Evolutionary conservation across 441 rosid genomes (phyloP).

Genomic region (Aleurites moluccanus): DNA sequence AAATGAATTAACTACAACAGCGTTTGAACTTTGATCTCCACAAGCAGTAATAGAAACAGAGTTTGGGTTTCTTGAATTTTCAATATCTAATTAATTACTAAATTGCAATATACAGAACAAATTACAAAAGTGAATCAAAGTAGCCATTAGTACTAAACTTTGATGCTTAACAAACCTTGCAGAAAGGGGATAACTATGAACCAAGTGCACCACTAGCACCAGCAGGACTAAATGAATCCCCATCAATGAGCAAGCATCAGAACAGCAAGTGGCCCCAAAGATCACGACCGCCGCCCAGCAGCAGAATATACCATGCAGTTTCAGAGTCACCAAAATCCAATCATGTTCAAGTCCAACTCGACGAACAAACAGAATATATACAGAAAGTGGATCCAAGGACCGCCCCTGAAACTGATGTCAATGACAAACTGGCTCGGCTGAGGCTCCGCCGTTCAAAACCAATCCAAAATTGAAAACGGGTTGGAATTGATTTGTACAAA

Average conservation of each 20-base stretch:
- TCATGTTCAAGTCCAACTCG: conserved; percentile 23
- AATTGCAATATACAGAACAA: too few species aligned
- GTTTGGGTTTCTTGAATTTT: too few species aligned
- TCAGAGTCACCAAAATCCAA: conserved; percentile 34
- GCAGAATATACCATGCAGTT: conserved; percentile 29
- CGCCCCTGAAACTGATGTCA: conserved; percentile 10
- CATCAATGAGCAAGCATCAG: conserved; percentile 23
- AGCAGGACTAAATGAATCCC: background rate
- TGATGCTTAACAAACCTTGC: too few species aligned
- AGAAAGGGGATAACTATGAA: too few species aligned
- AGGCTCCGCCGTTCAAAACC: conserved; percentile 57
- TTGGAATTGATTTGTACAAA: conserved; percentile 20
- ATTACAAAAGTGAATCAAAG: too few species aligned
- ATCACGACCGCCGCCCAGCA: conserved; percentile 30
- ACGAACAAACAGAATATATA: conserved; percentile 19
- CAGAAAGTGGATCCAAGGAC: conserved; percentile 26
- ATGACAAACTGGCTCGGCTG: conserved; percentile 35
- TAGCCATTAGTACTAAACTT: too few species aligned
- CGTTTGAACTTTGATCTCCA: background rate
- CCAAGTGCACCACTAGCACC: background rate
- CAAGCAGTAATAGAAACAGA: conserved; percentile 4
- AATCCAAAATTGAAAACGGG: conserved; percentile 17
- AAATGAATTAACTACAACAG: conserved; percentile 9
- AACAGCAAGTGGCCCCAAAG: conserved; percentile 37
- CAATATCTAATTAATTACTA: too few species aligned